phyloP scores from a whole-genome alignment of 129 eudicot genomes.

The Oenanthe sinensis region DNA sequence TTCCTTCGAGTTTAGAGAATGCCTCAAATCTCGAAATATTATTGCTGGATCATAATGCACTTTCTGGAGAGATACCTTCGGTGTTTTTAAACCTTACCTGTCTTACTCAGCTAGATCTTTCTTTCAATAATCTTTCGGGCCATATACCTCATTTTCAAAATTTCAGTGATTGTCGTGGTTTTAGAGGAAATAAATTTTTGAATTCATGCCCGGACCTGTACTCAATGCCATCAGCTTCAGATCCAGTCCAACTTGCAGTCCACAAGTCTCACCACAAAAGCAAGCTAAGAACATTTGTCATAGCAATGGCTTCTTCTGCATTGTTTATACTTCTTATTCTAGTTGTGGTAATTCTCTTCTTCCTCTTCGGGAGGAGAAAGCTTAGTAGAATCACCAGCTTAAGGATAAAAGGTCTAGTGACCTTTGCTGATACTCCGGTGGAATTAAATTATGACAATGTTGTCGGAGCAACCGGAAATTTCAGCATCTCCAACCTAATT shows the following conservation, averaged over 20 bases:
- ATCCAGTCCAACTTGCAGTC: constrained; percentile 17
- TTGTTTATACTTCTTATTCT: constrained; percentile 20
- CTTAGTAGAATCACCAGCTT: constrained; percentile 16
- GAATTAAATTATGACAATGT: constrained; percentile 30
- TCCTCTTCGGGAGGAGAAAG: constrained; percentile 20
- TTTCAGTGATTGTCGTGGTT: constrained; percentile 16
- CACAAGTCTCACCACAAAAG: constrained; percentile 7
- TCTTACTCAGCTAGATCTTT: constrained; percentile 21
- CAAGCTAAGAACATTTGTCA: constrained; percentile 18
- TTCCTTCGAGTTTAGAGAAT: constrained; percentile 16
- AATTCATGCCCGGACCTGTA: constrained; percentile 24
- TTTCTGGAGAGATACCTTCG: constrained; percentile 29
- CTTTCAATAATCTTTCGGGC: constrained; percentile 32
- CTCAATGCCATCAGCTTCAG: constrained; percentile 18
- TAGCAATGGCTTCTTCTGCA: constrained; percentile 21
- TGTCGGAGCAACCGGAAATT: constrained; percentile 31
- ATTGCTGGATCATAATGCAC: constrained; percentile 20
- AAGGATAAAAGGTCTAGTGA: constrained; percentile 18
- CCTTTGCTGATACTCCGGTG: constrained; percentile 21
- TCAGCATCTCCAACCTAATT: constrained; percentile 25
- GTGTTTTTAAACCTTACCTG: constrained; percentile 19
- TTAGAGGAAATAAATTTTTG: constrained; percentile 22
- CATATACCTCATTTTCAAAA: constrained; percentile 24
- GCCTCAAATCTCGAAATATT: constrained; percentile 19
- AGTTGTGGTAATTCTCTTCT: constrained; percentile 14